These are phyloP conservation scores for Thuja plicata DNA, from an alignment of 83 land plant species.

Conservation along the genomic window DNA sequence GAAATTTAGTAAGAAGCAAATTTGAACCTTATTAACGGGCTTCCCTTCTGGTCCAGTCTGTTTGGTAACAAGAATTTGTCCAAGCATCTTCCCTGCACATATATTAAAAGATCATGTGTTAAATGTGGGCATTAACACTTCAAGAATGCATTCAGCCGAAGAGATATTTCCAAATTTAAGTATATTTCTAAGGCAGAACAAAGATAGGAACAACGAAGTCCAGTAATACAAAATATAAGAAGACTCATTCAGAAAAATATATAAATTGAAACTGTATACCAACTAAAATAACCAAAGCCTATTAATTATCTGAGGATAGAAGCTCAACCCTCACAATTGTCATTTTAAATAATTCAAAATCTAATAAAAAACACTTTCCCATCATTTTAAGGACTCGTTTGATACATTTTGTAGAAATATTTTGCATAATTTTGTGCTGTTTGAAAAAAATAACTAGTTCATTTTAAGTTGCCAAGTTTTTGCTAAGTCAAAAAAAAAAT, in stretches of 20 bases:
- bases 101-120: neutral
- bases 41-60: slow-evolving; percentile 99
- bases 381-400: too few relatives aligned
- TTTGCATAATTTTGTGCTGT: too few relatives aligned
- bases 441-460: too few relatives aligned
- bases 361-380: neutral
- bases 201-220: neutral
- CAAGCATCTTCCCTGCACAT: slow-evolving; percentile 91
- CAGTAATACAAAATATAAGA: too few relatives aligned
- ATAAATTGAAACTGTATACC: neutral
- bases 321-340: neutral
- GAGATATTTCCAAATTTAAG: neutral
- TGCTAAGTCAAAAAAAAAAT: too few relatives aligned
- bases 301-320: neutral
- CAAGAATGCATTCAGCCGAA: neutral
- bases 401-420: too few relatives aligned
- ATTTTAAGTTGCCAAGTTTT: too few relatives aligned
- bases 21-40: slow-evolving; percentile 86
- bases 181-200: neutral
- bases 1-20: neutral
- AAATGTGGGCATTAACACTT: neutral
- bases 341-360: neutral
- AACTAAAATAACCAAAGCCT: neutral
- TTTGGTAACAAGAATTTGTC: slow-evolving; percentile 94
- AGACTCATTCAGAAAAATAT: neutral